A percentile compares a stretch with the other conserved stretches of the same genome.
These are phyloP conservation scores for Obelidium mucronatum DNA, from an alignment of 192 early-diverging fungal species.

Conservation along the genomic window DNA sequence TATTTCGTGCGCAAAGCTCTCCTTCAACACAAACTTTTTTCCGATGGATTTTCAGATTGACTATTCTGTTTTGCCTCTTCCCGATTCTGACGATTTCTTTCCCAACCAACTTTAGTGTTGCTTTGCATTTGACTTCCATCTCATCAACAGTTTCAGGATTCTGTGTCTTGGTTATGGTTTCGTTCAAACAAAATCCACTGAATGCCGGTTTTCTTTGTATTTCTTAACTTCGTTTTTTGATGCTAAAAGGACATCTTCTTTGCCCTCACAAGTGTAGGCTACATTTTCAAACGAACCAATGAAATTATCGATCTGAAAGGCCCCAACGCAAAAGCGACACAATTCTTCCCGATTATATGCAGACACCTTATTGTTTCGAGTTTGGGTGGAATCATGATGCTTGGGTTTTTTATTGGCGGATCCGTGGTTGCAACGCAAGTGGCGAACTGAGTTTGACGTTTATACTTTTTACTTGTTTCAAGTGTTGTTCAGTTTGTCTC, in stretches of 20 bases:
- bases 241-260: not conserved
- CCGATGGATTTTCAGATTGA: not conserved
- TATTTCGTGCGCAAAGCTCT: not conserved
- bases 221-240: too few species aligned
- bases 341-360: not conserved
- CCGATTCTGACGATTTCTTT: not conserved
- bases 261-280: too few species aligned
- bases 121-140: not conserved
- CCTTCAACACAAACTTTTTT: not conserved
- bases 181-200: not conserved
- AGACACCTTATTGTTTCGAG: not conserved
- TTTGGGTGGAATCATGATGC: not conserved
- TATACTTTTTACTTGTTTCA: not conserved
- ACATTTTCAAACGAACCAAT: not conserved
- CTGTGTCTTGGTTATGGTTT: not conserved
- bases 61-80: not conserved
- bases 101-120: not conserved
- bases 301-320: not conserved
- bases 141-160: too few species aligned
- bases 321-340: not conserved
- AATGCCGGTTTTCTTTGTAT: too few species aligned
- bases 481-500: not conserved
- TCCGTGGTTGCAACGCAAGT: not conserved
- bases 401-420: not conserved
- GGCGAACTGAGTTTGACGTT: not conserved